Conservation (phyloP, 441 rosid genomes). For the Pelargonium citronellum region DNA sequence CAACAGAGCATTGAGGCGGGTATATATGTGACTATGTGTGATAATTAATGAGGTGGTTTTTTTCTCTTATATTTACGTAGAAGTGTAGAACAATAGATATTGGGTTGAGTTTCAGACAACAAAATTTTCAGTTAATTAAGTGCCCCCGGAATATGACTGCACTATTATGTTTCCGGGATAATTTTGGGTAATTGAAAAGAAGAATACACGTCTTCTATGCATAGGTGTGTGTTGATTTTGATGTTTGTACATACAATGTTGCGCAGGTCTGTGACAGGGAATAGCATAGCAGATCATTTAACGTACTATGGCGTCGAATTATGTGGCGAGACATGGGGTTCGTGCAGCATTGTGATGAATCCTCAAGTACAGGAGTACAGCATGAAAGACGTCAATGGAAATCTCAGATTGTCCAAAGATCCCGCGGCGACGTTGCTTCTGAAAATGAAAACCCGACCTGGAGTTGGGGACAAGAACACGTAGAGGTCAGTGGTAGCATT, state of each 20-base stretch:
- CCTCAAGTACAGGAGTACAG: conserved; percentile 32
- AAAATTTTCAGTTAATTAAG: too few species aligned
- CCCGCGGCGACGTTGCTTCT: conserved; percentile 27
- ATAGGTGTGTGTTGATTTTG: too few species aligned
- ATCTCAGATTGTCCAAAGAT: conserved; percentile 46
- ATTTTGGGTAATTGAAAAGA: too few species aligned
- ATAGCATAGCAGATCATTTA: conserved; percentile 73
- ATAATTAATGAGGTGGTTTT: too few species aligned
- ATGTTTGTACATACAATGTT: background rate
- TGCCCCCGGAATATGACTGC: too few species aligned
- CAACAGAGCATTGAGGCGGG: too few species aligned
- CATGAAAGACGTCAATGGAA: conserved; percentile 55
- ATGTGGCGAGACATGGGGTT: conserved; percentile 46
- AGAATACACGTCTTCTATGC: too few species aligned
- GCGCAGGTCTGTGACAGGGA: conserved; percentile 72
- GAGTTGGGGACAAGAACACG: conserved; percentile 12
- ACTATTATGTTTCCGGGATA: too few species aligned
- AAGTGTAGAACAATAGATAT: too few species aligned
- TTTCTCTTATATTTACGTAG: too few species aligned
- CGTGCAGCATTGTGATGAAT: conserved; percentile 70
- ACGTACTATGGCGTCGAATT: conserved; percentile 62
- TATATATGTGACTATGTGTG: too few species aligned
- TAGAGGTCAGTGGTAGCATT: conserved; percentile 15
- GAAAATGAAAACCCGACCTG: conserved; percentile 28
- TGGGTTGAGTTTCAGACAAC: too few species aligned